phyloP scores from a whole-genome alignment of 306 rosid species.

The Prunus salicina region DNA sequence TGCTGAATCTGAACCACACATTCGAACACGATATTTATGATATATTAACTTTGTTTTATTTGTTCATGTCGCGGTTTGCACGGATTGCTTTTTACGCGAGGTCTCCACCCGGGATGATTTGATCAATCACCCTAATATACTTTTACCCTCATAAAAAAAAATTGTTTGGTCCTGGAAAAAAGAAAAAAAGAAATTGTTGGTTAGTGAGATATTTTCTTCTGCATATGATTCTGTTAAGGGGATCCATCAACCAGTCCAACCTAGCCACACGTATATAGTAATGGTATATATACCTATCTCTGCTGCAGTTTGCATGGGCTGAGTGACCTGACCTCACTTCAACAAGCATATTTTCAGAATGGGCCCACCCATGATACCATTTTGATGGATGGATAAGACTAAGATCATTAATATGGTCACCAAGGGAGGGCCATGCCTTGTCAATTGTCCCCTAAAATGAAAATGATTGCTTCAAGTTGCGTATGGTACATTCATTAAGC shows the following conservation, averaged over 20 bases:
- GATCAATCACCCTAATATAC: too few species aligned
- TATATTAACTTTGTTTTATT: too few species aligned
- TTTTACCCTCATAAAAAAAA: too few species aligned
- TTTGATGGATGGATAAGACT: background rate
- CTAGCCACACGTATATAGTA: background rate
- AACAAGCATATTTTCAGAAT: background rate
- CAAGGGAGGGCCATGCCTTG: background rate
- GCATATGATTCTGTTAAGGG: background rate
- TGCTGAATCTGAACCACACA: too few species aligned
- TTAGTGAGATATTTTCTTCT: background rate
- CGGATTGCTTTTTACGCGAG: too few species aligned
- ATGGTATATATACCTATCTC: background rate
- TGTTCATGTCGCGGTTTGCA: too few species aligned
- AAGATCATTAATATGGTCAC: background rate
- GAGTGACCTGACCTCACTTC: background rate
- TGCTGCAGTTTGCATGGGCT: background rate
- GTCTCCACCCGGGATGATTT: too few species aligned
- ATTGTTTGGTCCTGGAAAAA: too few species aligned
- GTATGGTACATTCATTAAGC: background rate
- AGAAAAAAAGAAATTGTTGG: too few species aligned
- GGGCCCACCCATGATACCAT: background rate
- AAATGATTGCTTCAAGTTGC: background rate
- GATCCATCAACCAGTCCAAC: background rate
- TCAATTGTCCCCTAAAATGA: background rate
- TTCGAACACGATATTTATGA: too few species aligned